Evolutionary conservation across 2,329 filamentous ascomycete species (phyloP), one percentile per base, ranked within the genome.

Genomic region (Diaporthe sp.): DNA sequence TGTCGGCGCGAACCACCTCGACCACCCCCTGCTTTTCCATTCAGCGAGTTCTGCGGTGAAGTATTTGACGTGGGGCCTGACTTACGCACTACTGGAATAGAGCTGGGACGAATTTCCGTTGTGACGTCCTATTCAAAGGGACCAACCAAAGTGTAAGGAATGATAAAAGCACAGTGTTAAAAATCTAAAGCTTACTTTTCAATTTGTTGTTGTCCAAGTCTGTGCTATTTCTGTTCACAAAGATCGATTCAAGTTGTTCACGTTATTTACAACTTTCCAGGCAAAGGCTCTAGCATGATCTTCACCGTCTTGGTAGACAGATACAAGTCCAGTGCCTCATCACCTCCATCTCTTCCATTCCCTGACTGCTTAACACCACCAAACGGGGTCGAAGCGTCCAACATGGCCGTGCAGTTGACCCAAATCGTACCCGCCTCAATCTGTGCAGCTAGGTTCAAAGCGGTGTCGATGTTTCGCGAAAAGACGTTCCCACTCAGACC

Each of bases 281-380:
- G 20, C 17, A 58, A 13, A 34, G 55, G 55, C 31, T 58, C 31
- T 9, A 34, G 31, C n/a, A 58, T 12, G 13, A 58, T 58, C 31
- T 58, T 58, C 31, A 37, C 55, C 31, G 31, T 58, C 55, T 58
- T 58, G 8, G 55, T 34, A 58, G 55, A 58, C 31, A 58, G 25
- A 58, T 58, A 58, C 31, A 37, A 58, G 55, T 58, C 55, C 13
- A 37, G 55, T n/a, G 55, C 55, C 31, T 37, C 55, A 58, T 58
- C 31, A 37, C 55, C 55, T 37, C 55, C 55, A 34, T 58, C 55
- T 58, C 55, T 58, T n/a, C 55, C 55, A 37, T 58, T 58, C 55
- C 55, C 55, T 58, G 55, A 58, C 31, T 58, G 55, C 55, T 58
- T 58, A 1, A 58, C 55, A 22, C 55, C 55, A 22, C 31, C 55